phyloP scores from a whole-genome alignment of 1,284 basidiomycete species.

The Cutaneotrichosporon mucoides region DNA sequence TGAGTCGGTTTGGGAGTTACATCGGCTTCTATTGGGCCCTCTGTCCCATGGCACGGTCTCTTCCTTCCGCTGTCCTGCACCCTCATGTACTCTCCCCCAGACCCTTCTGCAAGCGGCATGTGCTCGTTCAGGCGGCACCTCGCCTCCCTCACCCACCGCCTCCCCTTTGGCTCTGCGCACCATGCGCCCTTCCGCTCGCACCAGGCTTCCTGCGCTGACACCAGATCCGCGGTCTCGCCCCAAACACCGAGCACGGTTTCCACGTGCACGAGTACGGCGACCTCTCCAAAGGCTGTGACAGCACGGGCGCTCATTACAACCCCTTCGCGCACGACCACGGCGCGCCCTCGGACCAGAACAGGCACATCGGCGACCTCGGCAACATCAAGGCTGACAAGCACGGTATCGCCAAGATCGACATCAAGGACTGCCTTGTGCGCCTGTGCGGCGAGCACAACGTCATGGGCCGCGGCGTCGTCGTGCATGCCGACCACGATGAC shows the following conservation, averaged over 20 bases:
- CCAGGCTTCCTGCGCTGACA: too few relatives aligned
- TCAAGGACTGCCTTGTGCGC: background rate
- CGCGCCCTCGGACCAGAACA: slow-evolving; percentile 7
- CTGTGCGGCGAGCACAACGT: slow-evolving; percentile 11
- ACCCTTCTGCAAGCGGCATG: too few relatives aligned
- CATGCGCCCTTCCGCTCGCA: too few relatives aligned
- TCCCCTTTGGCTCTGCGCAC: too few relatives aligned
- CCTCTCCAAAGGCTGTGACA: slow-evolving; percentile 8
- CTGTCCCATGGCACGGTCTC: too few relatives aligned
- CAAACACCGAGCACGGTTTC: slow-evolving; percentile 14
- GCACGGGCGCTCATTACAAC: slow-evolving; percentile 12
- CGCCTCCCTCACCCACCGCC: too few relatives aligned
- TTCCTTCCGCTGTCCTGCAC: too few relatives aligned
- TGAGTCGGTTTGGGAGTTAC: background rate
- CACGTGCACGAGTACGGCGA: slow-evolving; percentile 18
- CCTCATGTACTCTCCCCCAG: too few relatives aligned
- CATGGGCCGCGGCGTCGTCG: slow-evolving; percentile 10
- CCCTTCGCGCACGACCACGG: slow-evolving; percentile 12
- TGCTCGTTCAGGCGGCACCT: too few relatives aligned
- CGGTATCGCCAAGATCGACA: background rate
- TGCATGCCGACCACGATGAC: slow-evolving; percentile 14
- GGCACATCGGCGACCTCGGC: slow-evolving; percentile 18
- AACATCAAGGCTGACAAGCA: slow-evolving; percentile 4
- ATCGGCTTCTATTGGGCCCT: too few relatives aligned
- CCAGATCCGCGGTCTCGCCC: slow-evolving; percentile 13